Conservation (phyloP, 2,329 filamentous ascomycete genomes). For the Chalara sp. region DNA sequence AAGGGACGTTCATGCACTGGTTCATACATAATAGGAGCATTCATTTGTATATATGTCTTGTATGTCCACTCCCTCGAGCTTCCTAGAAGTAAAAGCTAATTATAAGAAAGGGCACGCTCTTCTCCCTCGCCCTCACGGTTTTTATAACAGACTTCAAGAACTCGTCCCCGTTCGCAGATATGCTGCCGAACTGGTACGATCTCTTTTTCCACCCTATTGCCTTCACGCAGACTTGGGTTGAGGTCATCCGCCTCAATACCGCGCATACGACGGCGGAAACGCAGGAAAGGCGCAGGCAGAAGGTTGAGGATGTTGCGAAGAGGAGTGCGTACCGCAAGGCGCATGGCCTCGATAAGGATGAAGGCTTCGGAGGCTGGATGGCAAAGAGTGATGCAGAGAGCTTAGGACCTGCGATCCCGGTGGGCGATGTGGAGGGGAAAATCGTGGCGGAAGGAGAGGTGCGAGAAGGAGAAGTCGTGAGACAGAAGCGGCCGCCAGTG, state of each 20-base stretch:
- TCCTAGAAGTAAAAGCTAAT: conserved; percentile 1
- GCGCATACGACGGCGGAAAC: conserved; percentile 63
- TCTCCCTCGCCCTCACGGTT: conserved; percentile 60
- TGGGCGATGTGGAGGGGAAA: neutral
- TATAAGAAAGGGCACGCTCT: conserved; percentile 17
- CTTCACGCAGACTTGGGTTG: conserved; percentile 57
- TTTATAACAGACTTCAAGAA: conserved; percentile 72
- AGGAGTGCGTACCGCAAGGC: conserved; percentile 77
- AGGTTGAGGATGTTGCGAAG: conserved; percentile 83
- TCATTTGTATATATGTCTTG: conserved; percentile 79
- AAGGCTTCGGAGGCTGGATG: conserved; percentile 45
- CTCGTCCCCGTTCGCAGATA: conserved; percentile 72
- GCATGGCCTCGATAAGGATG: conserved; percentile 67
- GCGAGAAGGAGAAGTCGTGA: conserved; percentile 21
- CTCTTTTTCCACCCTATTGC: conserved; percentile 63
- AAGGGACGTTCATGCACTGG: conserved; percentile 76
- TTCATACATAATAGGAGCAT: conserved; percentile 72
- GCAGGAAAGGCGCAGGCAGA: conserved; percentile 63
- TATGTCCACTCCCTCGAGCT: conserved; percentile 35
- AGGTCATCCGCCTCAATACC: conserved; percentile 72
- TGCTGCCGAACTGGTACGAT: conserved; percentile 66
- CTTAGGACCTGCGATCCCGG: conserved; percentile 25
- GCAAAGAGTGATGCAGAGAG: conserved; percentile 29
- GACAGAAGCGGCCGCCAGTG: conserved; percentile 41
- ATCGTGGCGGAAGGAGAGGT: conserved; percentile 1